phyloP scores from a whole-genome alignment of 306 rosid genomes.

The Morella rubra region DNA sequence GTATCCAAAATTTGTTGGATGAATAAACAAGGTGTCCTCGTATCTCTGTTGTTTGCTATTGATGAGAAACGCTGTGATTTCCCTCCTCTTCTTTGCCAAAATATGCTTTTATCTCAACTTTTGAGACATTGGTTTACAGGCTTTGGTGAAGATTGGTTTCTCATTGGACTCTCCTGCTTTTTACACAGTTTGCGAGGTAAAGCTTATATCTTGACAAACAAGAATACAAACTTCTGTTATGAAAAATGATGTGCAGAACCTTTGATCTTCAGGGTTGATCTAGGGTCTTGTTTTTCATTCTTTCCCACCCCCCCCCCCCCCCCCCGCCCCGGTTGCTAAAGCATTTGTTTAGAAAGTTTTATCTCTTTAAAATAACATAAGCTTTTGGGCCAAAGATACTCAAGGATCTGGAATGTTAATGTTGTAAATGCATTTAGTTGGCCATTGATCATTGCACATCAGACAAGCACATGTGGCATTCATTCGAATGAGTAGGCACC shows the following conservation, averaged over 20 bases:
- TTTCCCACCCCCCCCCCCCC: background rate
- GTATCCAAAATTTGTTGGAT: background rate
- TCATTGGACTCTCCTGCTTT: conserved; percentile 88
- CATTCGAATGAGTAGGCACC: background rate
- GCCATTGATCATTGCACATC: background rate
- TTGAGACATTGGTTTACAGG: conserved; percentile 46
- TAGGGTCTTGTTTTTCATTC: background rate
- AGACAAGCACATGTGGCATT: background rate
- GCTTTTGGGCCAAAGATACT: background rate
- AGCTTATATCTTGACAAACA: conserved; percentile 13
- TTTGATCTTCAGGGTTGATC: background rate
- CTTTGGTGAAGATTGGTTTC: conserved; percentile 76
- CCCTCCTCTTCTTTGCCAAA: background rate
- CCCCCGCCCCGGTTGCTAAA: background rate
- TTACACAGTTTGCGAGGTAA: conserved; percentile 85
- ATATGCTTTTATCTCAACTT: conserved; percentile 24
- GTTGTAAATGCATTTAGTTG: background rate
- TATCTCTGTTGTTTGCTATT: background rate
- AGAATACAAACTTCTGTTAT: conserved; percentile 7
- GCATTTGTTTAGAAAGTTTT: background rate
- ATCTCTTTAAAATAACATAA: background rate
- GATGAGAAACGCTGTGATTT: conserved; percentile 8
- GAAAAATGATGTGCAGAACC: background rate
- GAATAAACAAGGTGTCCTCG: background rate
- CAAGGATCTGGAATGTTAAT: background rate